Conservation (phyloP, 179 eudicot genomes). For the Silene coronaria region DNA sequence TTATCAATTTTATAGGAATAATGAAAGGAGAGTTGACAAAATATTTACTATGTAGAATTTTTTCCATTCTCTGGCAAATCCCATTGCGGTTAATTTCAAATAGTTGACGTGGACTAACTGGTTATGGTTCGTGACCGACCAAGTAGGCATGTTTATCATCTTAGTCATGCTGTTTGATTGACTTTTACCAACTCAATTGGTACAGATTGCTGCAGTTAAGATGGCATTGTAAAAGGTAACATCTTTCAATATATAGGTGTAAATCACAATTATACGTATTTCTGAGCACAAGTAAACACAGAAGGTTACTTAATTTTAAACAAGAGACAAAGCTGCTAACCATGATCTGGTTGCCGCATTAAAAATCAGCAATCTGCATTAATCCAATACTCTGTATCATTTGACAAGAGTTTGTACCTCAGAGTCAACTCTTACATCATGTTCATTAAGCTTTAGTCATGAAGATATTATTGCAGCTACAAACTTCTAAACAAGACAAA, state of each 20-base stretch:
- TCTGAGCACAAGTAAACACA: neutral
- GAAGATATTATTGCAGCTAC: too few species aligned
- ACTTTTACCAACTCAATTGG: conserved; percentile 5
- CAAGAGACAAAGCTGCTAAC: too few species aligned
- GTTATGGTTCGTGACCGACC: conserved; percentile 13
- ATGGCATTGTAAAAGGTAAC: neutral
- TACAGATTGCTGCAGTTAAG: neutral
- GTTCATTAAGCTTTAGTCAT: too few species aligned
- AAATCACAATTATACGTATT: neutral
- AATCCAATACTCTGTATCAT: too few species aligned
- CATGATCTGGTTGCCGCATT: too few species aligned
- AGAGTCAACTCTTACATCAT: too few species aligned
- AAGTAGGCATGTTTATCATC: neutral
- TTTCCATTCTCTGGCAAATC: neutral
- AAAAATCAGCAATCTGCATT: too few species aligned
- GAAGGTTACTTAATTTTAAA: neutral
- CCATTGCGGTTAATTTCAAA: neutral
- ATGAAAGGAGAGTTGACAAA: neutral
- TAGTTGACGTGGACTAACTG: neutral
- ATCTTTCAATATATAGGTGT: neutral
- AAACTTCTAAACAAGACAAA: too few species aligned
- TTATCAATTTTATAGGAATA: too few species aligned
- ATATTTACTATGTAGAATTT: neutral
- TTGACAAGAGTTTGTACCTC: too few species aligned
- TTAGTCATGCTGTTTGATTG: conserved; percentile 1